Evolutionary conservation across 768 basidiomycete species (phyloP).

Genomic region (Serendipita indica): DNA sequence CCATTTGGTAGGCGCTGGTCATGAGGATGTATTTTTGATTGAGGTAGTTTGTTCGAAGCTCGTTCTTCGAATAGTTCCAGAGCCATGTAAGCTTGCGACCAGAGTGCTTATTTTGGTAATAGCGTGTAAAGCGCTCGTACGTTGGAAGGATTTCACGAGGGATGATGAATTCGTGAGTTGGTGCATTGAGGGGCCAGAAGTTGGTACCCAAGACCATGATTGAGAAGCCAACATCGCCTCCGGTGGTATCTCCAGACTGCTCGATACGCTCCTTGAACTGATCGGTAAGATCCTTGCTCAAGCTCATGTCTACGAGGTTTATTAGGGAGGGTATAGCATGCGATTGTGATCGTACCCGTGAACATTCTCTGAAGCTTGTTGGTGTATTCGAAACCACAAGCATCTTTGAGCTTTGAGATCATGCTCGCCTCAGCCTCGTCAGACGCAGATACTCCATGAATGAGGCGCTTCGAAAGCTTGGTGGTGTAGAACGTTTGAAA

Average conservation of each 20-base stretch:
- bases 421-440: slow-evolving; percentile 95
- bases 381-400: slow-evolving; percentile 93
- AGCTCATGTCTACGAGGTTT: slow-evolving; percentile 60
- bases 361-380: slow-evolving; percentile 96
- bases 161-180: slow-evolving; percentile 72
- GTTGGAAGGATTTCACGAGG: slow-evolving; percentile 76
- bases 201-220: slow-evolving; percentile 91
- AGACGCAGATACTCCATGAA: slow-evolving; percentile 79
- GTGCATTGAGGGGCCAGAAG: slow-evolving; percentile 86
- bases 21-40: slow-evolving; percentile 93
- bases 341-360: slow-evolving; percentile 40
- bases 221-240: slow-evolving; percentile 79
- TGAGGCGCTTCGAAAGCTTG: slow-evolving; percentile 82
- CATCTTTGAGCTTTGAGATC: slow-evolving; percentile 95
- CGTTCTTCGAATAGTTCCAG: slow-evolving; percentile 97
- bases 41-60: slow-evolving; percentile 83
- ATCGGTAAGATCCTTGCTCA: slow-evolving; percentile 91
- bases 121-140: slow-evolving; percentile 82
- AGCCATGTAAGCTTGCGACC: slow-evolving; percentile 95
- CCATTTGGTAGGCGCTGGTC: slow-evolving; percentile 91
- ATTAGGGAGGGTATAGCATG: neutral
- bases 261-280: slow-evolving; percentile 90
- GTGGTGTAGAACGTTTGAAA: slow-evolving; percentile 98
- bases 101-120: slow-evolving; percentile 86
- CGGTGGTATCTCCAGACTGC: slow-evolving; percentile 52